Percentiles rank a stretch among this genome's conserved stretches.
These are phyloP conservation scores for Septoria linicola DNA, from an alignment of 2,329 filamentous ascomycete genomes.

Conservation along the genomic window DNA sequence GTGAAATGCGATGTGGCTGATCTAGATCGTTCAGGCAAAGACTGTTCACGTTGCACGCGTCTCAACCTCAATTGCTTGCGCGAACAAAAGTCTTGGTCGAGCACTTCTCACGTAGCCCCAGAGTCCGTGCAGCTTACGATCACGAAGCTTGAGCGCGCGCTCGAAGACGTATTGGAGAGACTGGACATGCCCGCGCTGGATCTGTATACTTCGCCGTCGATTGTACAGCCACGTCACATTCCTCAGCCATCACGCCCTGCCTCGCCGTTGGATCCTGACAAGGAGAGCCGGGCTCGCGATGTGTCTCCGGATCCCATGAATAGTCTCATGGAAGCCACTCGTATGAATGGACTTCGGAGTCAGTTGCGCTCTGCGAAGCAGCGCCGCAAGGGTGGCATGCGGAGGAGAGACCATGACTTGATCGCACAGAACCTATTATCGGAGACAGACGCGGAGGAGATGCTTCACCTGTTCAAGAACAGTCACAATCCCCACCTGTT, in stretches of 20 bases:
- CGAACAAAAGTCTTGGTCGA: conserved; percentile 10
- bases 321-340: conserved; percentile 19
- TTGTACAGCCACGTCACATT: conserved; percentile 9
- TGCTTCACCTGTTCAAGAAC: conserved; percentile 12
- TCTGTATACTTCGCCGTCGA: conserved; percentile 12
- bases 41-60: conserved; percentile 15
- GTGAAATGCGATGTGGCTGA: conserved; percentile 14
- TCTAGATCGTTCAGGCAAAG: background rate
- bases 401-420: conserved; percentile 13
- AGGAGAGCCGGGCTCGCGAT: conserved; percentile 1
- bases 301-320: conserved; percentile 18
- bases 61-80: conserved; percentile 9
- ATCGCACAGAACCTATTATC: conserved; percentile 11
- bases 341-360: conserved; percentile 14
- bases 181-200: conserved; percentile 17
- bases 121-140: conserved; percentile 7
- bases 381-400: conserved; percentile 17
- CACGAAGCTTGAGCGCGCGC: conserved; percentile 15
- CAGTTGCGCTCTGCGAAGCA: conserved; percentile 17
- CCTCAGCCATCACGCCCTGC: background rate
- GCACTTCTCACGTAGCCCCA: background rate
- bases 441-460: conserved; percentile 8
- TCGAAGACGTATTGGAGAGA: conserved; percentile 16
- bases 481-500: conserved; percentile 11
- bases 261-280: conserved; percentile 7